A percentile compares a stretch with the other conserved stretches of the same genome.
Evolutionary conservation across 2,329 filamentous ascomycete species (phyloP).

Genomic region (Dendryphion nanum): DNA sequence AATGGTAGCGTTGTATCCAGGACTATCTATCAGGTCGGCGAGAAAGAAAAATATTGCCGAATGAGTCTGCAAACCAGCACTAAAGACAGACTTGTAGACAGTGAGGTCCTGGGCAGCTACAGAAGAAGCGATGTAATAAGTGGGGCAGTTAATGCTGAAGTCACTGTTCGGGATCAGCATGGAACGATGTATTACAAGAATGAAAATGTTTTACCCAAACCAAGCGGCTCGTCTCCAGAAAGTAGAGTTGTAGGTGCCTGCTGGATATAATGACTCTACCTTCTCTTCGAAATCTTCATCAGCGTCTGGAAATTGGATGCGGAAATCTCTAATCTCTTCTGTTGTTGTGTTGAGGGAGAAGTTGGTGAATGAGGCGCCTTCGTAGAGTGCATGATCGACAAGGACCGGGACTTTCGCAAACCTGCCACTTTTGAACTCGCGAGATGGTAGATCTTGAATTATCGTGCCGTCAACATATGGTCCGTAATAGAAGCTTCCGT

Average conservation of each 20-base stretch:
- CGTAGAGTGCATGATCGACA: slow-evolving; percentile 31
- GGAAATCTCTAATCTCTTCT: slow-evolving; percentile 27
- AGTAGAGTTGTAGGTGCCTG: slow-evolving; percentile 31
- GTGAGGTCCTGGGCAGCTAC: slow-evolving; percentile 14
- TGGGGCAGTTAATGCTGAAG: slow-evolving; percentile 38
- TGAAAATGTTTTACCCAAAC: slow-evolving; percentile 26
- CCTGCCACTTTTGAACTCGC: slow-evolving; percentile 31
- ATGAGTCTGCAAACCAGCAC: slow-evolving; percentile 35
- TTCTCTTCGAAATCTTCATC: slow-evolving; percentile 31
- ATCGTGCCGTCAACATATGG: slow-evolving; percentile 35
- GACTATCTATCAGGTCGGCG: slow-evolving; percentile 3
- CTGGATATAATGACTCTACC: slow-evolving; percentile 37
- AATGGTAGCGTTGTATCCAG: neutral
- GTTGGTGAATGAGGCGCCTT: slow-evolving; percentile 38
- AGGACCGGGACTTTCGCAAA: slow-evolving; percentile 38
- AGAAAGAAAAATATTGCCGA: slow-evolving; percentile 27
- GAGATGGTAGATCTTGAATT: slow-evolving; percentile 30
- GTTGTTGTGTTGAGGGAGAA: slow-evolving; percentile 20
- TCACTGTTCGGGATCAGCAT: slow-evolving; percentile 16
- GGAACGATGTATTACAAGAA: neutral
- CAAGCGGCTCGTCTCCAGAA: slow-evolving; percentile 38
- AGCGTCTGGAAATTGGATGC: slow-evolving; percentile 33
- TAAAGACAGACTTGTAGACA: slow-evolving; percentile 35
- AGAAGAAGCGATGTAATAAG: slow-evolving; percentile 31
- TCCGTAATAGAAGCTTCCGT: slow-evolving; percentile 36